These are phyloP conservation scores for Starmerella tilneyi DNA, from an alignment of 805 yeast genomes.

Conservation along the genomic window DNA sequence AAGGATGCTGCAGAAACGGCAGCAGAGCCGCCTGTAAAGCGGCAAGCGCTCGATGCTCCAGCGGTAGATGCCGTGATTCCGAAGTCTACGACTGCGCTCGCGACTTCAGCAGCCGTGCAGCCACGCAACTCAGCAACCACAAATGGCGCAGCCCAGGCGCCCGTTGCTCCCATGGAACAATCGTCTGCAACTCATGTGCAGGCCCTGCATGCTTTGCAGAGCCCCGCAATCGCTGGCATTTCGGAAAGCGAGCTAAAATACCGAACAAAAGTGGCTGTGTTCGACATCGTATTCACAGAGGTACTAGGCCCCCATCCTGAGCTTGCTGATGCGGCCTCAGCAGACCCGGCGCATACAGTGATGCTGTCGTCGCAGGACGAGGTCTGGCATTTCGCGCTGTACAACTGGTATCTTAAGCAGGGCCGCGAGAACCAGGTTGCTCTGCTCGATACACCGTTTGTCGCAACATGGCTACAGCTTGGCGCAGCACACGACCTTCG, in stretches of 20 bases:
- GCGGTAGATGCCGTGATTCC: conserved; percentile 4
- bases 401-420: conserved; percentile 80
- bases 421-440: conserved; percentile 68
- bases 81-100: neutral
- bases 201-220: neutral
- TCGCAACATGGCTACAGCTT: conserved; percentile 59
- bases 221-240: neutral
- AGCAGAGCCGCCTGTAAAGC: conserved; percentile 8
- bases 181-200: too few relatives aligned
- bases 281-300: conserved; percentile 57
- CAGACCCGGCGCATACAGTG: conserved; percentile 53
- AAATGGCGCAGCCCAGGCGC: neutral
- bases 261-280: conserved; percentile 48
- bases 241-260: conserved; percentile 34
- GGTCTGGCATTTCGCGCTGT: conserved; percentile 81
- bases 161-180: too few relatives aligned
- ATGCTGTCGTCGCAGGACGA: conserved; percentile 70
- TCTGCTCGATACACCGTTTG: conserved; percentile 70
- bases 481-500: conserved; percentile 45
- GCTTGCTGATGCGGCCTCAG: conserved; percentile 45
- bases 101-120: neutral
- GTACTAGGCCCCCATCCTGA: conserved; percentile 50
- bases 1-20: conserved; percentile 39
- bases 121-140: neutral
- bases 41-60: neutral